Evolutionary conservation across 192 early-diverging fungal species (phyloP).

Genomic region (Phycomyces nitens): DNA sequence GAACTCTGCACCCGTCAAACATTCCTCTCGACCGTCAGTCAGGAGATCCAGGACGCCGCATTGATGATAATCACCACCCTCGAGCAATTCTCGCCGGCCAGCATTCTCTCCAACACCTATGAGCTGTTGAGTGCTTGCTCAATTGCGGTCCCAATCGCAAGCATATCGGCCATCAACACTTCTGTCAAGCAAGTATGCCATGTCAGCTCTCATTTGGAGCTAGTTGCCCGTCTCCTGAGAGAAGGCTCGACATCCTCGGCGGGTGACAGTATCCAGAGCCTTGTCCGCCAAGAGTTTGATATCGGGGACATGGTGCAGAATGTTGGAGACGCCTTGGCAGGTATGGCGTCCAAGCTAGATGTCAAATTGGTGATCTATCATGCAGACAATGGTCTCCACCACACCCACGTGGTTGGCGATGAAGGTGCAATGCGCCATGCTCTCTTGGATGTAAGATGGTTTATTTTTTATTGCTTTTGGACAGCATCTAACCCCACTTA

Average conservation of each 20-base stretch:
- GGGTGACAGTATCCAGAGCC: constrained; percentile 3
- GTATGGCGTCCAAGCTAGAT: constrained; percentile 39
- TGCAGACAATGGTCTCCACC: constrained; percentile 44
- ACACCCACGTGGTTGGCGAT: constrained; percentile 47
- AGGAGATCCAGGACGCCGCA: constrained; percentile 43
- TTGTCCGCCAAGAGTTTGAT: constrained; percentile 42
- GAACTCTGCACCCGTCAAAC: neutral
- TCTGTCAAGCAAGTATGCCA: constrained; percentile 46
- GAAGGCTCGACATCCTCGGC: neutral
- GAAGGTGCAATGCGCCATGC: constrained; percentile 49
- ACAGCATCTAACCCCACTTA: neutral
- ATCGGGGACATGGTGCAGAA: constrained; percentile 51
- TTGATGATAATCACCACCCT: constrained; percentile 43
- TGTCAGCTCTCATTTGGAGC: constrained; percentile 41
- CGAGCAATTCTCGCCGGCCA: constrained; percentile 47
- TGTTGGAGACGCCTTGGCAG: constrained; percentile 53
- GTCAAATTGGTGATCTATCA: constrained; percentile 53
- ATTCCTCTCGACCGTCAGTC: constrained; percentile 34
- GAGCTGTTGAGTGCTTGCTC: constrained; percentile 54
- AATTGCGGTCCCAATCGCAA: constrained; percentile 50
- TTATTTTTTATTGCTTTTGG: no score
- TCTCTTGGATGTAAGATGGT: constrained; percentile 49
- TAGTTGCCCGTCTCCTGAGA: constrained; percentile 36
- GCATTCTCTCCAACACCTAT: constrained; percentile 38
- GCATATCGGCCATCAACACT: constrained; percentile 47